phyloP scores from a whole-genome alignment of 805 yeast genomes.

The Kodamaea kaohsiungensis region DNA sequence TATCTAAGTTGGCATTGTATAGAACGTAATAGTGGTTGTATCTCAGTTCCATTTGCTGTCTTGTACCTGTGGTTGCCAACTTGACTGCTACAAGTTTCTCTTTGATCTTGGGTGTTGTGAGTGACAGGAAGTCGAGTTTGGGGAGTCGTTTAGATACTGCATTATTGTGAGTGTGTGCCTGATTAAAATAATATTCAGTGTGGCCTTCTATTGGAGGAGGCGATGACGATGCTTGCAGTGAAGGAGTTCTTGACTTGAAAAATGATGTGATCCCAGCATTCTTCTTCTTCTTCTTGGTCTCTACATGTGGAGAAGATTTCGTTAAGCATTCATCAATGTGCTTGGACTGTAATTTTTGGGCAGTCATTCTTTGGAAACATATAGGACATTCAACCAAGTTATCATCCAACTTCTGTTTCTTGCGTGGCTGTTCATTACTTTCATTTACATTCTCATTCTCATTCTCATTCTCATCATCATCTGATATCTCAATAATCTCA shows the following conservation, averaged over 20 bases:
- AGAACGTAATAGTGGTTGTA: constrained; percentile 75
- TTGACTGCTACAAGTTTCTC: constrained; percentile 56
- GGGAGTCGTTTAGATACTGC: constrained; percentile 48
- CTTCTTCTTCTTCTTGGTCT: constrained; percentile 3
- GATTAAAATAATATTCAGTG: constrained; percentile 33
- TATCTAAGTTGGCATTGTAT: constrained; percentile 81
- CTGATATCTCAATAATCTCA: constrained; percentile 19
- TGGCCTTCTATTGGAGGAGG: constrained; percentile 14
- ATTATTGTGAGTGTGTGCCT: constrained; percentile 22
- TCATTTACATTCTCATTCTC: too few relatives aligned
- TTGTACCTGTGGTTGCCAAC: constrained; percentile 62
- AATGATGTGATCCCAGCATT: constrained; percentile 30
- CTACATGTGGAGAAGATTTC: constrained; percentile 19
- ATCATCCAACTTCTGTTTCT: constrained; percentile 6
- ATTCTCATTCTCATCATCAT: constrained; percentile 6
- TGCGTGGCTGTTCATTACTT: not conserved
- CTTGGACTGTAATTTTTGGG: constrained; percentile 52
- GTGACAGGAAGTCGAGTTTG: constrained; percentile 62
- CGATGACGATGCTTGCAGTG: constrained; percentile 1
- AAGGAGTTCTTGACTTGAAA: constrained; percentile 19
- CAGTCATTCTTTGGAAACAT: constrained; percentile 56
- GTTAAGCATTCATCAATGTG: constrained; percentile 66
- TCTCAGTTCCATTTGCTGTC: constrained; percentile 63
- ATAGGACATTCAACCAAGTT: constrained; percentile 65
- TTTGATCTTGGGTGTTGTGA: constrained; percentile 60